Base-by-base conservation (phyloP, 2,329 filamentous ascomycete genomes). In the Pezicula rhizophila region DNA sequence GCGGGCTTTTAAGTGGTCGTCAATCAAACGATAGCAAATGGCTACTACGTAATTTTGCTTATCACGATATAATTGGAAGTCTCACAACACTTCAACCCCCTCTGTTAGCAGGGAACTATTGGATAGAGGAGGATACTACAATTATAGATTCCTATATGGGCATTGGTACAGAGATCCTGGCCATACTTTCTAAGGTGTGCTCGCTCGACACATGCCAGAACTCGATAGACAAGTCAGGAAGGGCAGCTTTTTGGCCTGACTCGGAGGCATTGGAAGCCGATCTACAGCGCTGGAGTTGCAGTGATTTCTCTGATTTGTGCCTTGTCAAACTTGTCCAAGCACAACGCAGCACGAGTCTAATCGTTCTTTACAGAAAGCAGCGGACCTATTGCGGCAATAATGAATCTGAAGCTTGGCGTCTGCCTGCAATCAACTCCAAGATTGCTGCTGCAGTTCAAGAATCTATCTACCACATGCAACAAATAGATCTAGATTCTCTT, bases 21-120 rank as follows among this genome's bases (percentile, higher is more conserved):
- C 20, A 50, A 33, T 42, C 34, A 18, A 25, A 18, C n/a, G 52
- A 58, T 39, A 51, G 56, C 17, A 28, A 50, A 31, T 58, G 56
- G 56, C 38, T 58, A 5, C 38, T 58, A 37, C 50, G 56, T 8
- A 57, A 57, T 44, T 58, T 58, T 48, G 56, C 56, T 14, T 58
- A 58, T 42, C 56, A 58, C 44, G 56, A 58, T 42, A 48, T 58
- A n/a, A 44, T 58, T 17, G 42, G 45, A 28, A 55, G 48, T 23
- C 46, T 58, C 20, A 49, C 53, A 6, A 26, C 49, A 18, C 45
- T 42, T 25, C 31, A 50, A 25, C 41, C 35, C 10, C 56, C 56
- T 4, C 40, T 57, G 25, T 46, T 58, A 6, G 11, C 15, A 6
- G 55, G 56, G 10, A 20, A 38, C 18, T 53, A 56, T 46, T 56